These are phyloP conservation scores for Fusarium torreyae DNA, from an alignment of 2,329 filamentous ascomycete genomes.

Conservation along the genomic window DNA sequence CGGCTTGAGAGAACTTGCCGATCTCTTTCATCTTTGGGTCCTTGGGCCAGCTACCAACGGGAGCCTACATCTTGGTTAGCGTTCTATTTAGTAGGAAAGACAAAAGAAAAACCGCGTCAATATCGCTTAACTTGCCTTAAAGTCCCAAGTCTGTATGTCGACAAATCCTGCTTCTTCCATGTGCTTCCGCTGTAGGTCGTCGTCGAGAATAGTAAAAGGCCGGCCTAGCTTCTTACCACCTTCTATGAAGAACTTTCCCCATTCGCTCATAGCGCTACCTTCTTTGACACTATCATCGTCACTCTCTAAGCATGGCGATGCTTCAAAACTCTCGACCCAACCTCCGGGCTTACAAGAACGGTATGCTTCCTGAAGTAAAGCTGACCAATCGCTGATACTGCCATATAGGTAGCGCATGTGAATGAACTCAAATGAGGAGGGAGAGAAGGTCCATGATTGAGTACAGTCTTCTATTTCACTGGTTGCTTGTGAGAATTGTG, in stretches of 20 bases:
- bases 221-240: slow-evolving; percentile 4
- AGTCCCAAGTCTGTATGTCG: slow-evolving; percentile 6
- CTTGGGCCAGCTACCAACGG: slow-evolving; percentile 9
- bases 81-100: rapidly evolving
- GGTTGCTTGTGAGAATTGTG: rapidly evolving
- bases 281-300: slow-evolving; percentile 11
- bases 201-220: slow-evolving; percentile 2
- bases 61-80: neutral
- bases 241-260: slow-evolving; percentile 13
- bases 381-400: slow-evolving; percentile 9
- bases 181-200: slow-evolving; percentile 4
- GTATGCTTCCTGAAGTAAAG: slow-evolving; percentile 8
- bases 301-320: slow-evolving; percentile 10
- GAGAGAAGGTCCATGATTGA: slow-evolving; percentile 17
- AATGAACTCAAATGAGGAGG: slow-evolving; percentile 7
- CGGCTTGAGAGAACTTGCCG: slow-evolving; percentile 2
- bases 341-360: neutral
- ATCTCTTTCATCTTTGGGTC: slow-evolving; percentile 10
- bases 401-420: slow-evolving; percentile 21
- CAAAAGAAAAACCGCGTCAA: rapidly evolving
- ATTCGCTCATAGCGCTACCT: slow-evolving; percentile 8
- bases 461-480: slow-evolving; percentile 25
- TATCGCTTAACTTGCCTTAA: neutral
- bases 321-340: slow-evolving; percentile 16
- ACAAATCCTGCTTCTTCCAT: slow-evolving; percentile 16